A percentile compares a stretch with the other conserved stretches of the same genome.
phyloP scores from a whole-genome alignment of 345 rosid species.

The Diplotaxis tenuifolia region DNA sequence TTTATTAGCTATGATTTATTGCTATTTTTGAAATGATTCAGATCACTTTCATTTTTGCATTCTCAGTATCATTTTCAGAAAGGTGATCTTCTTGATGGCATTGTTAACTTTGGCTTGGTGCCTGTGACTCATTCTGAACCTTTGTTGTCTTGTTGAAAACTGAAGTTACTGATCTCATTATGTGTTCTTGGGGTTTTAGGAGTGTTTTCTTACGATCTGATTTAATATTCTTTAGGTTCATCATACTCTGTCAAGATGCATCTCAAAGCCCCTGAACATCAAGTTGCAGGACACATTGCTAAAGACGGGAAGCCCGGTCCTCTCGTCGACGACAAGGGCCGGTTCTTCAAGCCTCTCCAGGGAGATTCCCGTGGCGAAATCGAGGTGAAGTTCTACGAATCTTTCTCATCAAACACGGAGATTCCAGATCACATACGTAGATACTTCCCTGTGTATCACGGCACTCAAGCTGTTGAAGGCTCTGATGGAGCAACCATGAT shows the following conservation, averaged over 20 bases:
- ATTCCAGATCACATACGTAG: slow-evolving; percentile 66
- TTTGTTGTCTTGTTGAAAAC: not conserved
- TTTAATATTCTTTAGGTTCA: slow-evolving; percentile 22
- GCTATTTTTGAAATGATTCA: no score
- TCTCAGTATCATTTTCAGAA: no score
- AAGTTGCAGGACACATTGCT: slow-evolving; percentile 93
- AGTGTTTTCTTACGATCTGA: slow-evolving; percentile 7
- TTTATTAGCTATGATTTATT: not conserved
- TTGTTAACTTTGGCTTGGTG: not conserved
- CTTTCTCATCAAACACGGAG: slow-evolving; percentile 53
- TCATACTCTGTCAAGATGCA: slow-evolving; percentile 44
- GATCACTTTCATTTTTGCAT: no score
- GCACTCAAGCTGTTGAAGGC: slow-evolving; percentile 68
- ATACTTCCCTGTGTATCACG: slow-evolving; percentile 70
- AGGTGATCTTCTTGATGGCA: not conserved
- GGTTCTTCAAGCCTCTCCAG: slow-evolving; percentile 89
- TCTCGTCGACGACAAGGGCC: slow-evolving; percentile 74
- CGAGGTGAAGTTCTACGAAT: slow-evolving; percentile 70
- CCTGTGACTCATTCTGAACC: not conserved
- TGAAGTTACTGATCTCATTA: not conserved
- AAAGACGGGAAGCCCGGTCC: slow-evolving; percentile 66
- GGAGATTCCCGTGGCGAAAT: slow-evolving; percentile 60
- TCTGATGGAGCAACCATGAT: slow-evolving; percentile 77
- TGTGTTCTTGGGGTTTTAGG: slow-evolving; percentile 1
- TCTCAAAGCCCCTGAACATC: slow-evolving; percentile 82